Percentiles rank a stretch among this genome's conserved stretches.
These are phyloP conservation scores for Cutaneotrichosporon mucoides DNA, from an alignment of 1,284 basidiomycete species.

Conservation along the genomic window DNA sequence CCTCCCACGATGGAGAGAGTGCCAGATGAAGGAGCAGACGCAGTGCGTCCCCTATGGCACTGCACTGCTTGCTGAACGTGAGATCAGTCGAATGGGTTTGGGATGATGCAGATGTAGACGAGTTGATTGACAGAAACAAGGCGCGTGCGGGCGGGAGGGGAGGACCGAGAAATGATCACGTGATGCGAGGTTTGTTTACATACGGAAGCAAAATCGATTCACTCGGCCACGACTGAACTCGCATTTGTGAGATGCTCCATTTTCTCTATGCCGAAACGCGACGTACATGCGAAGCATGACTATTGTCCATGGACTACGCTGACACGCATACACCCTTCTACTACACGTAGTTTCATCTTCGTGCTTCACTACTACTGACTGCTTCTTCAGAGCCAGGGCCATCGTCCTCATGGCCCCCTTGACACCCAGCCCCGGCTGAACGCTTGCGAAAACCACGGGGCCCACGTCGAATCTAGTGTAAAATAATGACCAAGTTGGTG, in stretches of 20 bases:
- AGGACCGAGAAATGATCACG: not conserved
- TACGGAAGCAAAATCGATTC: not conserved
- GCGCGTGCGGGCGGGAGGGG: not conserved
- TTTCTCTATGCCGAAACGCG: too few relatives aligned
- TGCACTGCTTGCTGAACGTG: too few relatives aligned
- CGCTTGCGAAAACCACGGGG: slow-evolving; percentile 6
- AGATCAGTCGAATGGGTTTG: too few relatives aligned
- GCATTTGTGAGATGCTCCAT: too few relatives aligned
- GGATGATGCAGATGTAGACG: too few relatives aligned
- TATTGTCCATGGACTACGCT: too few relatives aligned
- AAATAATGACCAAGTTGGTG: slow-evolving; percentile 22
- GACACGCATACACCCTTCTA: not conserved
- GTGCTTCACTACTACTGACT: slow-evolving; percentile 13
- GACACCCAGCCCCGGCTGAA: slow-evolving; percentile 11
- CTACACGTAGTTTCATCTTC: slow-evolving; percentile 3
- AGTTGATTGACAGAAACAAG: not conserved
- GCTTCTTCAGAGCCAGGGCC: slow-evolving; percentile 4
- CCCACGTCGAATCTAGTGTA: slow-evolving; percentile 20
- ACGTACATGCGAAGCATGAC: too few relatives aligned
- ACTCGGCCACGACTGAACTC: not conserved
- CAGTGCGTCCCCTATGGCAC: too few relatives aligned
- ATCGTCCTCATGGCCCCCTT: slow-evolving; percentile 16
- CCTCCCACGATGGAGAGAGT: too few relatives aligned
- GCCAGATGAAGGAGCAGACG: too few relatives aligned
- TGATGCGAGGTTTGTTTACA: not conserved